These are phyloP conservation scores for Neolentinus lepideus DNA, from an alignment of 1,284 basidiomycete species.

Conservation along the genomic window DNA sequence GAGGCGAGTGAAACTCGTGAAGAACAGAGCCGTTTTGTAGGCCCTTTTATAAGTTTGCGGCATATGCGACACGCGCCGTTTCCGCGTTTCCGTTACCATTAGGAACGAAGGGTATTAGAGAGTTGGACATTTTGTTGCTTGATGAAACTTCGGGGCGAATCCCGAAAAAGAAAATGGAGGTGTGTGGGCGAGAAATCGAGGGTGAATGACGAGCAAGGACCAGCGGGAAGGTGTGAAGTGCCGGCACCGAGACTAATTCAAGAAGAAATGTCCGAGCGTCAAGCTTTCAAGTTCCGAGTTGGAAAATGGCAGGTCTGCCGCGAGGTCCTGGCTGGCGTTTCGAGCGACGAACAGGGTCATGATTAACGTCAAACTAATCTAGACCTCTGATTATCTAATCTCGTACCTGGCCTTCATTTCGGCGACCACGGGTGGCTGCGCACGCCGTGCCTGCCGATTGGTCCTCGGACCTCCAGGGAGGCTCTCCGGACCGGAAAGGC, in stretches of 20 bases:
- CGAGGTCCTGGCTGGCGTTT: not conserved
- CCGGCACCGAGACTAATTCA: not conserved
- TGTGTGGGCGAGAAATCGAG: not conserved
- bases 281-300: not conserved
- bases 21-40: not conserved
- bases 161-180: not conserved
- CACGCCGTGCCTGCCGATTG: not conserved
- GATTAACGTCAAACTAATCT: not conserved
- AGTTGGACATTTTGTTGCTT: not conserved
- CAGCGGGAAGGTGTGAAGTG: not conserved
- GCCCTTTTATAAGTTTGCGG: not conserved
- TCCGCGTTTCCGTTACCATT: not conserved
- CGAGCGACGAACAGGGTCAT: not conserved
- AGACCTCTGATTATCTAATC: not conserved
- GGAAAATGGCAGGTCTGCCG: not conserved
- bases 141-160: slow-evolving; percentile 1
- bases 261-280: not conserved
- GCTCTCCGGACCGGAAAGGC: too few species aligned
- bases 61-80: not conserved
- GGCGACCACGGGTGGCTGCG: not conserved
- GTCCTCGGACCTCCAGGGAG: not conserved
- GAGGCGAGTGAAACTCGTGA: not conserved
- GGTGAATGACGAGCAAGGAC: not conserved
- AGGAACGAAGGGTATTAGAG: not conserved
- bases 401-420: not conserved